A percentile compares a stretch with the other conserved stretches of the same genome.
Conservation (phyloP, 768 basidiomycete species). For the Kwoniella newhampshirensis region DNA sequence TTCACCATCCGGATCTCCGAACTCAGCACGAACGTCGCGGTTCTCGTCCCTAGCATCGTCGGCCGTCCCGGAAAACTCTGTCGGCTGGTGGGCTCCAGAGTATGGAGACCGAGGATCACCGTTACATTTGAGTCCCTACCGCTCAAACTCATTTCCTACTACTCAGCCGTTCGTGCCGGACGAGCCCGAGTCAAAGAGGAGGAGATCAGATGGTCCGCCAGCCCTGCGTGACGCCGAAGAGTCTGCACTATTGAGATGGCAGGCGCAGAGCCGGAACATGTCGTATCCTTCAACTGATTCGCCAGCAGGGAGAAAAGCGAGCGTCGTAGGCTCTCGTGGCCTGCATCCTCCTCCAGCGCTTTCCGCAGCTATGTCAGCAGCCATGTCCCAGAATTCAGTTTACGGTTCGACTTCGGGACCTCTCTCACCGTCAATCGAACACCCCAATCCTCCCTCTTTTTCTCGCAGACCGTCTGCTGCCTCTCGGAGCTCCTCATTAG, state of each 20-base stretch:
- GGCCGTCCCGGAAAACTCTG: conserved; percentile 13
- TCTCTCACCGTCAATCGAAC: conserved; percentile 14
- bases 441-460: background rate
- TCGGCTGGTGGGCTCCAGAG: conserved; percentile 46
- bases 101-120: conserved; percentile 18
- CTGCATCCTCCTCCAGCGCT: conserved; percentile 26
- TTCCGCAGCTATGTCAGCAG: conserved; percentile 24
- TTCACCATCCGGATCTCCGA: conserved; percentile 41
- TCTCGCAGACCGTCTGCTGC: conserved; percentile 17
- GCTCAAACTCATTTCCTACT: conserved; percentile 23
- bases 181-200: conserved; percentile 32
- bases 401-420: conserved; percentile 15
- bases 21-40: conserved; percentile 34
- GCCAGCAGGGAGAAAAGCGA: background rate
- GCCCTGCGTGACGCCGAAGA: conserved; percentile 35
- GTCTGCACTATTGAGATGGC: conserved; percentile 37
- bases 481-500: conserved; percentile 33
- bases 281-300: conserved; percentile 29
- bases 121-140: conserved; percentile 7
- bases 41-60: conserved; percentile 39
- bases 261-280: conserved; percentile 41
- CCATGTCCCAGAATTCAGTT: conserved; percentile 10
- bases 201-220: conserved; percentile 38
- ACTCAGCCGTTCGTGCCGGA: conserved; percentile 16
- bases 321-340: conserved; percentile 6